These are phyloP conservation scores for Pythium rishiriense DNA, from an alignment of 352 stramenopile species.

Conservation along the genomic window DNA sequence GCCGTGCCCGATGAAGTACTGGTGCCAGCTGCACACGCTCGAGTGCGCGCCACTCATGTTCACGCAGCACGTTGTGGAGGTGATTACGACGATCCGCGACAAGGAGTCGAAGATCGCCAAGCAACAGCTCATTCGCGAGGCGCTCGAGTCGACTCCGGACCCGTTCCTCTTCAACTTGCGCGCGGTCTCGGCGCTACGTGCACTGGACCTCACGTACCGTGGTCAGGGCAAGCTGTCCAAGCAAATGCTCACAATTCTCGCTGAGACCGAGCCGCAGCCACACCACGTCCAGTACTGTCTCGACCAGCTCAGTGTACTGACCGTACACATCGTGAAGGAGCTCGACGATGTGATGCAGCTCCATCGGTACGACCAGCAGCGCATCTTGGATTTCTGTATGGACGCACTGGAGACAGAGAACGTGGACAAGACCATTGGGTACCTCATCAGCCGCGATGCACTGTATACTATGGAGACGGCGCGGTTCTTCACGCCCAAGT, in stretches of 20 bases:
- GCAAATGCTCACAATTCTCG: constrained; percentile 58
- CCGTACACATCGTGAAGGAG: constrained; percentile 73
- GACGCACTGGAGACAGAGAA: constrained; percentile 63
- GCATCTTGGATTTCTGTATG: constrained; percentile 56
- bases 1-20: constrained; percentile 43
- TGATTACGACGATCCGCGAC: constrained; percentile 69
- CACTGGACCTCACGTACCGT: constrained; percentile 65
- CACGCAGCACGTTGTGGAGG: constrained; percentile 65
- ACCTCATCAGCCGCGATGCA: constrained; percentile 48
- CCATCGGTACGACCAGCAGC: constrained; percentile 41
- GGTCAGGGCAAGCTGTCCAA: constrained; percentile 71
- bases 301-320: constrained; percentile 48
- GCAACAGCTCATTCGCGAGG: constrained; percentile 44
- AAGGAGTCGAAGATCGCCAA: constrained; percentile 61
- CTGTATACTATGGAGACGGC: constrained; percentile 54
- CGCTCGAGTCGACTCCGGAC: constrained; percentile 48
- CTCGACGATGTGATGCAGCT: constrained; percentile 60
- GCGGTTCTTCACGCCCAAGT: constrained; percentile 46
- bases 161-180: constrained; percentile 59
- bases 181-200: constrained; percentile 49
- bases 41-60: constrained; percentile 67
- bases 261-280: constrained; percentile 33
- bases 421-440: constrained; percentile 69
- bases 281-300: constrained; percentile 62
- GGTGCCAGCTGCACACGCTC: constrained; percentile 43